A percentile compares a stretch with the other conserved stretches of the same genome.
These are phyloP conservation scores for Xylariaceae sp. DNA, from an alignment of 2,329 filamentous ascomycete species.

Conservation along the genomic window DNA sequence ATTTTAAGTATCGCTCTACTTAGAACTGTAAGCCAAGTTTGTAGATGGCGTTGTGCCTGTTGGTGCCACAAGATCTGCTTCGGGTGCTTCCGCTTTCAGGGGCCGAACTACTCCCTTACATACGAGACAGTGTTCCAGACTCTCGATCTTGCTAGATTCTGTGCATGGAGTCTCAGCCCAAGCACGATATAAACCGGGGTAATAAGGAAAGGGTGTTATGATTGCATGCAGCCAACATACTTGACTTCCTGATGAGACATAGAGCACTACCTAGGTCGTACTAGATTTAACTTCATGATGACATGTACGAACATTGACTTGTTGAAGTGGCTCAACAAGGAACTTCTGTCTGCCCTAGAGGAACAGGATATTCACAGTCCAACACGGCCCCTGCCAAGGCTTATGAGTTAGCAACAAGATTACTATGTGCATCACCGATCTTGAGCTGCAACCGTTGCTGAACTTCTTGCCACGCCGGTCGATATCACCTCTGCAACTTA, in stretches of 20 bases:
- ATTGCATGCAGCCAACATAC: constrained; percentile 22
- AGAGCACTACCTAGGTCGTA: constrained; percentile 15
- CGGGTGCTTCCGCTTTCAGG: constrained; percentile 21
- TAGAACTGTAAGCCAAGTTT: constrained; percentile 20
- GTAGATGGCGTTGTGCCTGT: constrained; percentile 26
- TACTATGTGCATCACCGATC: not conserved
- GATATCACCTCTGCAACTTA: too few relatives aligned
- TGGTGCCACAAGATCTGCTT: constrained; percentile 24
- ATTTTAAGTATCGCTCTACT: constrained; percentile 24
- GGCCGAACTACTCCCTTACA: constrained; percentile 14
- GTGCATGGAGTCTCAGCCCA: constrained; percentile 27
- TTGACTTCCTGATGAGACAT: constrained; percentile 21
- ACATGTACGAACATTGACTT: not conserved
- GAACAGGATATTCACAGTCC: not conserved
- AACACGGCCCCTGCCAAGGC: not conserved
- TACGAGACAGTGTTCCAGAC: constrained; percentile 19
- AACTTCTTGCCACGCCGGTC: too few relatives aligned
- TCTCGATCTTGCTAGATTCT: constrained; percentile 9
- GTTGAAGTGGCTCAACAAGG: not conserved
- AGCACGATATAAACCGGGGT: constrained; percentile 24
- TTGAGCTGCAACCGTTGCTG: not conserved
- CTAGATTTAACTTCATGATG: constrained; percentile 11
- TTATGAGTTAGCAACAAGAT: not conserved
- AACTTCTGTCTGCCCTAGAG: not conserved
- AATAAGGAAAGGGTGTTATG: constrained; percentile 23